Conservation (phyloP, 352 stramenopile species). For the Phytophthora europaea region DNA sequence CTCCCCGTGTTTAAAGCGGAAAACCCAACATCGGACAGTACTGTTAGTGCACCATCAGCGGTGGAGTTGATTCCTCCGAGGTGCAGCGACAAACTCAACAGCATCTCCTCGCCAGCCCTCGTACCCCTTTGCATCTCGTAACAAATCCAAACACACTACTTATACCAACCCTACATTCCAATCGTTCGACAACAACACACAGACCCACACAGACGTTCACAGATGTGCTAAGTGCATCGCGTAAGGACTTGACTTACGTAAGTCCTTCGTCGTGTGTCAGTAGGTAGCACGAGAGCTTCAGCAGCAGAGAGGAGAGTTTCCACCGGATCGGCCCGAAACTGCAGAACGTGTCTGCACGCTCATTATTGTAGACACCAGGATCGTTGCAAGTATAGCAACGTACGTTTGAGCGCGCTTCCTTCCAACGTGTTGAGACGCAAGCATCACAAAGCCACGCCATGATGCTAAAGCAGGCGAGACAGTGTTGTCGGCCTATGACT, state of each 20-base stretch:
- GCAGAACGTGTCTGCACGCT: neutral
- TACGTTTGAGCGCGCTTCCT: neutral
- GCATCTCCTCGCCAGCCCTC: slow-evolving; percentile 9
- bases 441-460: neutral
- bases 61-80: slow-evolving; percentile 1
- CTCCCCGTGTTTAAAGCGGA: slow-evolving; percentile 5
- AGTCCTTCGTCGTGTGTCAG: neutral
- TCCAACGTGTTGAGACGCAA: neutral
- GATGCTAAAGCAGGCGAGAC: neutral
- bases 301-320: neutral
- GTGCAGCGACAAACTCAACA: slow-evolving; percentile 18
- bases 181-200: too few relatives aligned
- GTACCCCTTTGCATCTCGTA: slow-evolving; percentile 20
- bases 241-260: too few relatives aligned
- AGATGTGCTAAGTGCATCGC: too few relatives aligned
- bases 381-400: neutral
- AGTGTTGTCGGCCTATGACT: neutral
- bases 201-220: too few relatives aligned
- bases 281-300: too few relatives aligned
- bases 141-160: neutral
- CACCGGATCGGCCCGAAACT: neutral
- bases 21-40: neutral
- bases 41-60: neutral
- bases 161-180: neutral
- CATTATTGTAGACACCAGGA: neutral